Evolutionary conservation across 306 rosid genomes (phyloP).

Genomic region (Malus sylvestris): DNA sequence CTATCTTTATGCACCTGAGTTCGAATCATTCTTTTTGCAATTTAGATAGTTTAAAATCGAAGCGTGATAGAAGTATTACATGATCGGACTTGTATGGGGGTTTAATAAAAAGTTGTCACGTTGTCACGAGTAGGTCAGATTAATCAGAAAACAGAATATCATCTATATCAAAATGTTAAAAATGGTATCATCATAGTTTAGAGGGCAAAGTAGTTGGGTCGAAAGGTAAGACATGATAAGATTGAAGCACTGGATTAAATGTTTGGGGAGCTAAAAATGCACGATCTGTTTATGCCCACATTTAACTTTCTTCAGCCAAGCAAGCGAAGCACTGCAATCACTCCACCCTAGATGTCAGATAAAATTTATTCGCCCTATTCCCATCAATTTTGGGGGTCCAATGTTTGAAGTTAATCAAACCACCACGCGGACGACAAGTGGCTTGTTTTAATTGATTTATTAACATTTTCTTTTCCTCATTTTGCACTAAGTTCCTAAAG

Average conservation of each 20-base stretch:
- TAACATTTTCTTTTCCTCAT: background rate
- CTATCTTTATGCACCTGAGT: fast-evolving
- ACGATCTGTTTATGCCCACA: background rate
- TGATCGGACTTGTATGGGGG: too few relatives aligned
- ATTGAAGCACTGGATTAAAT: constrained; percentile 9
- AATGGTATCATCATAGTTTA: background rate
- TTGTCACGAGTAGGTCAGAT: too few relatives aligned
- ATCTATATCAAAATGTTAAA: background rate
- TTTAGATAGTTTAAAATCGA: too few relatives aligned
- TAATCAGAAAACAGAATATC: too few relatives aligned
- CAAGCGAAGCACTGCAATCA: background rate
- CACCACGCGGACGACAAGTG: background rate
- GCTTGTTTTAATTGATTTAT: background rate
- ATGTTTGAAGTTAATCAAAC: background rate
- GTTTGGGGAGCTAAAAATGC: background rate
- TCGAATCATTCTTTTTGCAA: too few relatives aligned
- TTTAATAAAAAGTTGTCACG: too few relatives aligned
- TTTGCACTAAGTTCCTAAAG: background rate
- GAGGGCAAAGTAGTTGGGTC: constrained; percentile 19
- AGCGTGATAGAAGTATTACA: too few relatives aligned
- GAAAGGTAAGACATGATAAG: background rate
- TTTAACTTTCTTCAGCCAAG: constrained; percentile 9
- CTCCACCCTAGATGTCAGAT: background rate
- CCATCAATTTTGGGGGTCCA: constrained; percentile 11
- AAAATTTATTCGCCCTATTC: background rate